phyloP scores from a whole-genome alignment of 2,329 filamentous ascomycete genomes.

The Colletotrichum chrysophilum region DNA sequence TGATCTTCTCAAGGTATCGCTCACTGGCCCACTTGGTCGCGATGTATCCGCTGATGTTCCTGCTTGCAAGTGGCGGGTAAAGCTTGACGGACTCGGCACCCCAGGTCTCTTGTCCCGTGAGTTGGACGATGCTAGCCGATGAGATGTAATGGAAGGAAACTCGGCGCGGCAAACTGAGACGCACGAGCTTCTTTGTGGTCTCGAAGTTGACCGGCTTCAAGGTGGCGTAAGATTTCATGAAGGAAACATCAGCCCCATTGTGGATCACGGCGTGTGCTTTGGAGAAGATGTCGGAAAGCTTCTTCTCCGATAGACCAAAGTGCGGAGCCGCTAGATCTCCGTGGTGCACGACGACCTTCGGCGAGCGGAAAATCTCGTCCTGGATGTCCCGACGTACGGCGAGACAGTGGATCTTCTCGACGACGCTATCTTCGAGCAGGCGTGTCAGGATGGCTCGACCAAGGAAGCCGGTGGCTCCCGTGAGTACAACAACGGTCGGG shows the following conservation, averaged over 20 bases:
- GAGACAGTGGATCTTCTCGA: constrained; percentile 43
- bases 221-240: constrained; percentile 39
- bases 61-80: background rate
- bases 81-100: background rate
- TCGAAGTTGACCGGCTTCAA: constrained; percentile 39
- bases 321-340: background rate
- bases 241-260: constrained; percentile 47
- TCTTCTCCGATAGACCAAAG: constrained; percentile 25
- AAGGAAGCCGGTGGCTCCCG: constrained; percentile 42
- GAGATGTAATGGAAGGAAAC: constrained; percentile 37
- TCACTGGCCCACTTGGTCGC: constrained; percentile 39
- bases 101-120: background rate
- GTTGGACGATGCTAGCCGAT: constrained; percentile 22
- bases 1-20: constrained; percentile 29
- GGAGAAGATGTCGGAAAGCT: constrained; percentile 23
- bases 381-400: constrained; percentile 31
- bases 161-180: constrained; percentile 27
- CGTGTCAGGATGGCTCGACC: constrained; percentile 36
- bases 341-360: background rate
- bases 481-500: constrained; percentile 30
- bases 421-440: constrained; percentile 30
- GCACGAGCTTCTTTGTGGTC: constrained; percentile 37
- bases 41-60: constrained; percentile 31
- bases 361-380: background rate
- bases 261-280: constrained; percentile 54